Base-by-base conservation (phyloP, 2,329 filamentous ascomycete species). In the Penicillium concentricum region DNA sequence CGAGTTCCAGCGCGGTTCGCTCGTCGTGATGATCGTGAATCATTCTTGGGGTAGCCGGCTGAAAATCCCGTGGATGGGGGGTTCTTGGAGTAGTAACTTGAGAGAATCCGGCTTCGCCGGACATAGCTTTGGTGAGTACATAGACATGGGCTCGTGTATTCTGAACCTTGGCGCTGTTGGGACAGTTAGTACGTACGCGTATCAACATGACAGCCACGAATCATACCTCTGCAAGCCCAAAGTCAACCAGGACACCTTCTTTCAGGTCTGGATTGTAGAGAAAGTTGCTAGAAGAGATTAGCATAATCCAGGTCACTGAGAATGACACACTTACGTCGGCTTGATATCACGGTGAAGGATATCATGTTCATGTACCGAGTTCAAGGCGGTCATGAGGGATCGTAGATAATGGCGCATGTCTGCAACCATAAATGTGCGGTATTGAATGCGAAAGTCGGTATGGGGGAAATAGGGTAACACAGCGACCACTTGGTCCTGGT, bases 291-390 rank as follows among this genome's bases (percentile, higher is more conserved):
- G 44, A 49, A 35, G 26, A 39, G 43, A 54, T 60, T 38, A 56
- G 53, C 34, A 45, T n/a, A 20, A 37, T 9, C 18, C 22, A 35
- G 26, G 35, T 30, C 24, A 41, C 5, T 16, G 28, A 38, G 22
- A 24, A 37, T 38, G 20, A 16, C 20, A 16, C 15, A 68, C 76
- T 65, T 71, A 81, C 73, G 95, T 99, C 6, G 94, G 94, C 71
- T 97, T 97, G 72, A 97, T 96, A 70, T 97, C 92, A 61, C 92
- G 87, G 72, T 99, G 94, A 20, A 99, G 84, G 58, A 99, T 97
- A 39, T 85, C 83, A 68, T 90, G 86, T 6, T 85, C 82, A 73
- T 99, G 94, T 5, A 97, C 92, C 39, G 90, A 88, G 45, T 84
- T 82, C 12, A 99, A 81, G 0, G 92, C 94, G 1, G 87, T 89